Conservation (phyloP, 306 rosid genomes). For the Sesbania bispinosa region DNA sequence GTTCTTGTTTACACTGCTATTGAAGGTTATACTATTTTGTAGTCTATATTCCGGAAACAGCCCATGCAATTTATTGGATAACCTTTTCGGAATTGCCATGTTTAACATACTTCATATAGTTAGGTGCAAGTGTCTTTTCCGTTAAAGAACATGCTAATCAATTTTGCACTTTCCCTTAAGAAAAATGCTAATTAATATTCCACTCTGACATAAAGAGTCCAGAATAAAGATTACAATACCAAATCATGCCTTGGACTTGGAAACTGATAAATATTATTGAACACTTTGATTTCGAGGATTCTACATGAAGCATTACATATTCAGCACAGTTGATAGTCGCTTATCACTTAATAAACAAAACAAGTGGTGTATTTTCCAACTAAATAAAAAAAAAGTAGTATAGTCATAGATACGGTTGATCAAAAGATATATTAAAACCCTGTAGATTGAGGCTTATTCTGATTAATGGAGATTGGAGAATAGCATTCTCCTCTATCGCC, state of each 20-base stretch:
- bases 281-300: background rate
- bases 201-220: background rate
- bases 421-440: slow-evolving; percentile 5
- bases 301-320: slow-evolving; percentile 10
- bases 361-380: slow-evolving; percentile 5
- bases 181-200: background rate
- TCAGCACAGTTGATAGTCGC: background rate
- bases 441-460: slow-evolving; percentile 37
- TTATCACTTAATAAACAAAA: background rate
- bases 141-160: background rate
- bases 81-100: background rate
- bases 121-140: background rate
- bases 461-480: slow-evolving; percentile 19
- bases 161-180: background rate
- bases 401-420: background rate
- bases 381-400: background rate
- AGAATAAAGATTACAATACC: background rate
- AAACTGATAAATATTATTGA: background rate
- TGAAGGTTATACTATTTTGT: background rate
- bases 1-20: background rate
- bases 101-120: no score
- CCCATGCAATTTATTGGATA: background rate
- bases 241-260: slow-evolving; percentile 8
- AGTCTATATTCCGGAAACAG: background rate
- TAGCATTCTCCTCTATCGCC: slow-evolving; percentile 53